These are phyloP conservation scores for Steccherinum ochraceum DNA, from an alignment of 768 basidiomycete species.

Conservation along the genomic window DNA sequence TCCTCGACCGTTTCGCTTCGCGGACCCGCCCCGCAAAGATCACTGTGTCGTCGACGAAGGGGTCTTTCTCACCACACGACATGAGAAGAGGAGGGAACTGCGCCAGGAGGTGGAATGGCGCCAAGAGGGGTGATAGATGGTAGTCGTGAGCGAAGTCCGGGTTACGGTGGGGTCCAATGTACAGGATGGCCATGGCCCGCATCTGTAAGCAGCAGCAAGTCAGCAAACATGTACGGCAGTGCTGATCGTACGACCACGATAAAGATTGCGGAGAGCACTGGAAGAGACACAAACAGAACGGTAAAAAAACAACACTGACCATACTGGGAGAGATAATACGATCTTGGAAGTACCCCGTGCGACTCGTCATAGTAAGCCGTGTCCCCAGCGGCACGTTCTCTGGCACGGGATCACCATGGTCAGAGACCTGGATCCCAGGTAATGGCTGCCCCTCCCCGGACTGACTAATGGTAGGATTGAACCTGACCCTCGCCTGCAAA, in stretches of 20 bases:
- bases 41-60: slow-evolving; percentile 96
- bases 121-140: slow-evolving; percentile 90
- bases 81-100: slow-evolving; percentile 92
- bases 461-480: slow-evolving; percentile 17
- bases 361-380: slow-evolving; percentile 89
- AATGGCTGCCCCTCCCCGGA: not conserved
- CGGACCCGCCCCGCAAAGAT: slow-evolving; percentile 94
- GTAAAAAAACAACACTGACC: slow-evolving; percentile 51
- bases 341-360: slow-evolving; percentile 91
- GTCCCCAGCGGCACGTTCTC: slow-evolving; percentile 63
- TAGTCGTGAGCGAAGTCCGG: slow-evolving; percentile 96
- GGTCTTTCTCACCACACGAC: slow-evolving; percentile 91
- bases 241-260: not conserved
- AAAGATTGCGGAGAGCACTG: not conserved
- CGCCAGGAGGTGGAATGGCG: slow-evolving; percentile 76
- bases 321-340: slow-evolving; percentile 92
- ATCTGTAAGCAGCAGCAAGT: slow-evolving; percentile 52
- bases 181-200: slow-evolving; percentile 98
- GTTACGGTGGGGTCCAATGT: slow-evolving; percentile 89
- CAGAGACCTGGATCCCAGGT: not conserved
- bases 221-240: not conserved
- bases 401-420: not conserved
- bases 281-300: slow-evolving; percentile 1
- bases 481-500: slow-evolving; percentile 67
- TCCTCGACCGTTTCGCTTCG: slow-evolving; percentile 86